These are phyloP conservation scores for Camellia sinensis DNA, from an alignment of 148 eudicot species.

Conservation along the genomic window DNA sequence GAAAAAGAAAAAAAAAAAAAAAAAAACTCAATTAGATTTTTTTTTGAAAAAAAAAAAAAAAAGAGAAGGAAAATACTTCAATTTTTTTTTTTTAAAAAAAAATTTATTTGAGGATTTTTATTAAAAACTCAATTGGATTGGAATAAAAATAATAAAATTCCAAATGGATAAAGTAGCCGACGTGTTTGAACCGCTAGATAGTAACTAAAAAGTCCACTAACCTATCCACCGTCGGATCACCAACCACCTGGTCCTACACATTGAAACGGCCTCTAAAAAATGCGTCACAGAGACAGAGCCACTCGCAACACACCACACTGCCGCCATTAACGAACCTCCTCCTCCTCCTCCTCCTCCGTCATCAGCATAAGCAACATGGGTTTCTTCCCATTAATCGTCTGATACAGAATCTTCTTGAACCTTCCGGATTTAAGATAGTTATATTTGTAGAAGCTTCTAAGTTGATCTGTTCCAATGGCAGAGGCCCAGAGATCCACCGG, in stretches of 20 bases:
- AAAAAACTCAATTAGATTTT: too few relatives aligned
- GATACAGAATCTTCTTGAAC: neutral
- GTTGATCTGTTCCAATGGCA: constrained; percentile 21
- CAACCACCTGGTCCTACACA: constrained; percentile 8
- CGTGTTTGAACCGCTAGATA: neutral
- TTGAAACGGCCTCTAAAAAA: neutral
- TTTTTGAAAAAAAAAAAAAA: too few relatives aligned
- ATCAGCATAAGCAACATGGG: neutral
- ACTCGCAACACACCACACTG: too few relatives aligned
- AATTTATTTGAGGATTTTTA: too few relatives aligned
- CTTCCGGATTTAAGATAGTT: neutral
- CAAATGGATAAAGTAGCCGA: constrained; percentile 16
- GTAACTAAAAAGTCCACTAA: neutral
- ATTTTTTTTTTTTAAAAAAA: too few relatives aligned
- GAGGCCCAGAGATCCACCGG: constrained; percentile 29
- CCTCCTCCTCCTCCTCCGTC: neutral
- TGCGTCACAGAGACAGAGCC: neutral
- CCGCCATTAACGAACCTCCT: neutral
- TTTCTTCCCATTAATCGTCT: neutral
- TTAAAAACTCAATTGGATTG: too few relatives aligned
- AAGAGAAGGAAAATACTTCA: too few relatives aligned
- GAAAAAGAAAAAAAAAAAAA: too few relatives aligned
- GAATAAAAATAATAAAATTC: neutral
- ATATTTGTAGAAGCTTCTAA: neutral
- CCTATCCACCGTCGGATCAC: constrained; percentile 18